Conservation (phyloP, 345 rosid genomes). For the Populus ilicifolia region DNA sequence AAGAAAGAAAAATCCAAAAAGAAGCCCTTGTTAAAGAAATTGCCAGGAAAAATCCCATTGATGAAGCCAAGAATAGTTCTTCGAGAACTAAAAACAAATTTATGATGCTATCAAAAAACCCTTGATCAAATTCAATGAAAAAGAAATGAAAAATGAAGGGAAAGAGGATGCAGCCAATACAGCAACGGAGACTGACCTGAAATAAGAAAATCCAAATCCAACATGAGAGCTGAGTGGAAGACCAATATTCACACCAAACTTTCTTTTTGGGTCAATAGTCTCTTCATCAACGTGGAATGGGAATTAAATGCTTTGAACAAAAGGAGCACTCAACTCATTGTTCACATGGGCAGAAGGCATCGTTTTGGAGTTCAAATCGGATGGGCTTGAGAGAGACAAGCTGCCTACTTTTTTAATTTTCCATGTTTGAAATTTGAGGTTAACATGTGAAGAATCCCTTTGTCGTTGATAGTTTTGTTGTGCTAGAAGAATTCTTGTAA, state of each 20-base stretch:
- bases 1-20: not conserved
- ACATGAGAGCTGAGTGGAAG: not conserved
- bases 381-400: not conserved
- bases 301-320: not conserved
- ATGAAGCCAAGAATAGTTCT: conserved; percentile 1
- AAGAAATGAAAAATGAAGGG: not conserved
- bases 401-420: not conserved
- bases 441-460: not conserved
- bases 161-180: not conserved
- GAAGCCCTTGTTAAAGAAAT: not conserved
- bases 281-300: not conserved
- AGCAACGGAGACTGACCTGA: not conserved
- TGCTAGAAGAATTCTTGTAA: not conserved
- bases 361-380: not conserved
- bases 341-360: not conserved
- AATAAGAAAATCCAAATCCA: not conserved
- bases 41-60: not conserved
- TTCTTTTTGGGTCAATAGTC: not conserved
- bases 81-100: not conserved
- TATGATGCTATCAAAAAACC: not conserved
- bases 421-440: not conserved
- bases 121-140: not conserved
- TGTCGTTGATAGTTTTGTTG: not conserved
- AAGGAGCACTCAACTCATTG: not conserved
- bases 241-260: not conserved